Percentiles rank a stretch among this genome's conserved stretches.
Evolutionary conservation across 2,329 filamentous ascomycete species (phyloP).

Genomic region (Botryotinia narcissicola): DNA sequence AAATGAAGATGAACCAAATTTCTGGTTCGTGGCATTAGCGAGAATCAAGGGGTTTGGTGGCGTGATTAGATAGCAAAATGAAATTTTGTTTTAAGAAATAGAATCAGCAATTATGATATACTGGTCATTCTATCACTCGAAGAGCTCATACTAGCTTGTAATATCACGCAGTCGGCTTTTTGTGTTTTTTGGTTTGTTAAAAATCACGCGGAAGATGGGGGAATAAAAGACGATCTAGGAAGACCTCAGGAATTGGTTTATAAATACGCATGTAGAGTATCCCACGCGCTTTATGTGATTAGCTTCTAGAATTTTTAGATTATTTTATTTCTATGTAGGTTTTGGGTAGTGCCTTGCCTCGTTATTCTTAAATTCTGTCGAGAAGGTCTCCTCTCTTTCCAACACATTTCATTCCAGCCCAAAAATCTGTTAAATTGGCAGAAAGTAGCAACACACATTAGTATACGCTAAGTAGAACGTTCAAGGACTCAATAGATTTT

Average conservation of each 20-base stretch:
- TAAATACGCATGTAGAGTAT: not conserved
- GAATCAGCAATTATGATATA: too few relatives aligned
- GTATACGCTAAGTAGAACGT: fast-evolving
- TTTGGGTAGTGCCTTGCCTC: not conserved
- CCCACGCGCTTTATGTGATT: fast-evolving
- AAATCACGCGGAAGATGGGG: not conserved
- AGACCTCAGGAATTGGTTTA: not conserved
- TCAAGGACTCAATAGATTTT: fast-evolving
- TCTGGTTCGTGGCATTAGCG: not conserved
- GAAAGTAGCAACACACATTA: fast-evolving
- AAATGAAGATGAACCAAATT: not conserved
- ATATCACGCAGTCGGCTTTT: fast-evolving
- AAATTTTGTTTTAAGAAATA: too few relatives aligned
- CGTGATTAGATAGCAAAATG: fast-evolving
- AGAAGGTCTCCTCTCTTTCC: not conserved
- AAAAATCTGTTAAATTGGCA: not conserved
- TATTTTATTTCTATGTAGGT: not conserved
- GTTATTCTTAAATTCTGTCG: not conserved
- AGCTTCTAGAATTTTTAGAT: not conserved
- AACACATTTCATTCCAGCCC: not conserved
- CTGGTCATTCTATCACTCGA: too few relatives aligned
- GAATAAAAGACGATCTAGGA: not conserved
- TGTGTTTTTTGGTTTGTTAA: not conserved
- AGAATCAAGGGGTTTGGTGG: not conserved
- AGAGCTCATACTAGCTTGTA: fast-evolving